Conservation (phyloP, 2,329 filamentous ascomycete species). For the Trichothecium sympodiale region DNA sequence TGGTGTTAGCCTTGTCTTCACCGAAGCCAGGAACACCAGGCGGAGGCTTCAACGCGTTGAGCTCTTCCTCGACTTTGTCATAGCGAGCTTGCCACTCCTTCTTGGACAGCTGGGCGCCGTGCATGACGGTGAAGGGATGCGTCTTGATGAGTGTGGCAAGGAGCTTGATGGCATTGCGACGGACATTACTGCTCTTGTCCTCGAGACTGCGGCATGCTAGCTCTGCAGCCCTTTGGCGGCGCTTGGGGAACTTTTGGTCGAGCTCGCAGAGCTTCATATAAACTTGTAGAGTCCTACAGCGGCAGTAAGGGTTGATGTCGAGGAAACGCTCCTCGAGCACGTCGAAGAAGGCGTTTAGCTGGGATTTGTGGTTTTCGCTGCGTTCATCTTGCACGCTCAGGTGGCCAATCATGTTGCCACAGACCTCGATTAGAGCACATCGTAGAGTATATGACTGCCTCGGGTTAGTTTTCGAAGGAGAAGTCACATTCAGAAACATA, state of each 20-base stretch:
- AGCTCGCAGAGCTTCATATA: conserved; percentile 86
- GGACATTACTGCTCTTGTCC: conserved; percentile 96
- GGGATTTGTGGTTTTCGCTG: conserved; percentile 84
- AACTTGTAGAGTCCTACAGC: conserved; percentile 84
- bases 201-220: conserved; percentile 81
- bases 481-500: conserved; percentile 20
- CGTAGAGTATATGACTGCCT: conserved; percentile 76
- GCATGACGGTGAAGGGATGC: conserved; percentile 86
- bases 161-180: conserved; percentile 89
- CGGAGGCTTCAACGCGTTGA: conserved; percentile 73
- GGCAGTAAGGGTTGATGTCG: conserved; percentile 92
- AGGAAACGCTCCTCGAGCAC: conserved; percentile 93
- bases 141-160: conserved; percentile 81
- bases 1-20: conserved; percentile 53
- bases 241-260: conserved; percentile 92
- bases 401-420: conserved; percentile 86
- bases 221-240: conserved; percentile 77
- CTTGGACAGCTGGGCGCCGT: conserved; percentile 73
- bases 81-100: conserved; percentile 79
- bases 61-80: conserved; percentile 71
- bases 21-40: conserved; percentile 52
- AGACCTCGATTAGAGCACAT: conserved; percentile 91
- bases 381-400: conserved; percentile 86
- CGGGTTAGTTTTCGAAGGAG: conserved; percentile 11
- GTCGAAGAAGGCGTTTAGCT: conserved; percentile 94